Evolutionary conservation across 306 rosid species (phyloP).

Genomic region (Dicorynia guianensis): DNA sequence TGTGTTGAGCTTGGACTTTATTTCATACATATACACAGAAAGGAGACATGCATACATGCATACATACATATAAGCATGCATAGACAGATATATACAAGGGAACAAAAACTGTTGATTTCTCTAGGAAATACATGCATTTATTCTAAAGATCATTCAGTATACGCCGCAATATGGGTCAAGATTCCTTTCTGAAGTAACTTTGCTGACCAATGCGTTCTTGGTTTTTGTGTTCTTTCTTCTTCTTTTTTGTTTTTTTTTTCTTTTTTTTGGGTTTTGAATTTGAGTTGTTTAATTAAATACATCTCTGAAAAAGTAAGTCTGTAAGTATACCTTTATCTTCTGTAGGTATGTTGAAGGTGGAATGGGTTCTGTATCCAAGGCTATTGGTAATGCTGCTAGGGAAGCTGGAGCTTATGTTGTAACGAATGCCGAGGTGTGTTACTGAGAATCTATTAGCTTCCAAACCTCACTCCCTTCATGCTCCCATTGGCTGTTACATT

Average conservation of each 20-base stretch:
- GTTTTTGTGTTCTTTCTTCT: conserved; percentile 7
- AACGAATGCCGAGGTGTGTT: conserved; percentile 78
- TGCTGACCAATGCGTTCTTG: conserved; percentile 17
- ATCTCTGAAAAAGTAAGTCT: neutral
- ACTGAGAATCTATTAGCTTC: conserved; percentile 37
- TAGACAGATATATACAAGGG: neutral
- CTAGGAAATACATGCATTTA: neutral
- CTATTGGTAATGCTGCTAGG: conserved; percentile 77
- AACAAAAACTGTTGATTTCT: neutral
- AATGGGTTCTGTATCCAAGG: conserved; percentile 95
- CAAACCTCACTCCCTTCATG: conserved; percentile 5
- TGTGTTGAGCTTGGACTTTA: neutral
- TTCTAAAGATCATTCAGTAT: neutral
- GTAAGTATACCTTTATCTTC: conserved; percentile 32
- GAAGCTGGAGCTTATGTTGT: conserved; percentile 82
- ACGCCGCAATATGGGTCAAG: neutral
- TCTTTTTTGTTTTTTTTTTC: too few relatives aligned
- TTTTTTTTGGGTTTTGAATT: neutral
- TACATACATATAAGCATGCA: neutral
- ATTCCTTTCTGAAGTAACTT: conserved; percentile 31
- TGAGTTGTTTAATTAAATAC: neutral
- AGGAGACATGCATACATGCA: neutral
- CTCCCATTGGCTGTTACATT: conserved; percentile 10
- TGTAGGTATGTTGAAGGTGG: conserved; percentile 96
- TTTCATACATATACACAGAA: neutral